phyloP scores from a whole-genome alignment of 2,329 filamentous ascomycete species.

The Colletotrichum lupini region DNA sequence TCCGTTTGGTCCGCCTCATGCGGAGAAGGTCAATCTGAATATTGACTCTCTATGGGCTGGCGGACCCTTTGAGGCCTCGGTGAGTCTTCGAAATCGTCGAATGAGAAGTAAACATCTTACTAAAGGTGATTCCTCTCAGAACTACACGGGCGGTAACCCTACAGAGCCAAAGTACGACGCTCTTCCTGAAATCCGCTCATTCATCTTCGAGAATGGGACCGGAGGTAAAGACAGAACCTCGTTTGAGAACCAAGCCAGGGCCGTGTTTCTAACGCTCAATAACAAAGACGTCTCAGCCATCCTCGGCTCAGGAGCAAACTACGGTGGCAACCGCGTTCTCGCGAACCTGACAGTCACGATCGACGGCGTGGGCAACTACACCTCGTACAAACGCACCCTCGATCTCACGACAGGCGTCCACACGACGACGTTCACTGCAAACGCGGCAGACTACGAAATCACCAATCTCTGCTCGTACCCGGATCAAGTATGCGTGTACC shows the following conservation, averaged over 20 bases:
- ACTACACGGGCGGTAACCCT: conserved; percentile 61
- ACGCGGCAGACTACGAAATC: conserved; percentile 43
- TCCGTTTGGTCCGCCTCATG: conserved; percentile 53
- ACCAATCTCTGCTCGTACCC: conserved; percentile 52
- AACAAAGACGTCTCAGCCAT: conserved; percentile 47
- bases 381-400: conserved; percentile 53
- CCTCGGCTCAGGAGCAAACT: conserved; percentile 51
- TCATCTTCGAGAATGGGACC: conserved; percentile 60
- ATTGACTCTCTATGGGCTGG: conserved; percentile 62
- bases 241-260: rapidly evolving
- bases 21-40: conserved; percentile 57
- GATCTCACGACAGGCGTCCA: conserved; percentile 56
- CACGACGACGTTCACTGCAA: conserved; percentile 47
- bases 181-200: conserved; percentile 54
- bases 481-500: conserved; percentile 47
- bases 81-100: conserved; percentile 36
- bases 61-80: conserved; percentile 57
- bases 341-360: conserved; percentile 57
- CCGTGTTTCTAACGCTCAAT: not conserved
- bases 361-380: conserved; percentile 41
- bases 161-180: conserved; percentile 44
- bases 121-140: conserved; percentile 36
- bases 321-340: conserved; percentile 58
- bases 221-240: conserved; percentile 47
- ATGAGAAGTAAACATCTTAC: not conserved